Percentiles rank a stretch among this genome's conserved stretches.
phyloP scores from a whole-genome alignment of 2,329 filamentous ascomycete species.

The Sporothrix brasiliensis region DNA sequence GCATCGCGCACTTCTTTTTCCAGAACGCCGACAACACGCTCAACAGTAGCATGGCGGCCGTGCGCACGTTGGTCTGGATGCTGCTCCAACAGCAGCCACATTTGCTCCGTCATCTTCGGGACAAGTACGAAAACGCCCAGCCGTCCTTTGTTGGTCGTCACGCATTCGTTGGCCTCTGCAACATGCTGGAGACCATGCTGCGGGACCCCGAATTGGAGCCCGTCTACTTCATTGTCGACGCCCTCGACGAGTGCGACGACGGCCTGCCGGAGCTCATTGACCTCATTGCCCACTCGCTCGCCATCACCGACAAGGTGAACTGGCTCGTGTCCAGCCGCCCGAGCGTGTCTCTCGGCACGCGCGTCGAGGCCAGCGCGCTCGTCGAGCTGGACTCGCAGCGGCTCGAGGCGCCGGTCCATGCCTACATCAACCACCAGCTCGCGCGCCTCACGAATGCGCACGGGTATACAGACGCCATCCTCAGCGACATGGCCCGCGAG shows the following conservation, averaged over 20 bases:
- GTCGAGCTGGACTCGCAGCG: slow-evolving; percentile 22
- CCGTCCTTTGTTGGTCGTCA: slow-evolving; percentile 30
- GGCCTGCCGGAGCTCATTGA: slow-evolving; percentile 2
- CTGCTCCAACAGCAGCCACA: slow-evolving; percentile 36
- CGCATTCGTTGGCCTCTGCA: slow-evolving; percentile 12
- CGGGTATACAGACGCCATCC: slow-evolving; percentile 11
- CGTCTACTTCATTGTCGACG: slow-evolving; percentile 26
- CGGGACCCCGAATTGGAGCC: slow-evolving; percentile 11
- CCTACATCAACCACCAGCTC: slow-evolving; percentile 28
- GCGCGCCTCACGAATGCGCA: background rate
- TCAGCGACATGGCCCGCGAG: background rate
- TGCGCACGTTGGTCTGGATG: slow-evolving; percentile 37
- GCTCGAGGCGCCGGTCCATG: slow-evolving; percentile 13
- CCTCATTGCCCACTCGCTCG: slow-evolving; percentile 7
- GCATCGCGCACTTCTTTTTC: slow-evolving; percentile 33
- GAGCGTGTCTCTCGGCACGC: background rate
- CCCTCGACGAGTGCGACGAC: slow-evolving; percentile 23
- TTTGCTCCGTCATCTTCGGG: slow-evolving; percentile 36
- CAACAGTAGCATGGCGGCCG: slow-evolving; percentile 35
- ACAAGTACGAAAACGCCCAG: slow-evolving; percentile 33
- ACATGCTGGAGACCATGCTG: slow-evolving; percentile 7
- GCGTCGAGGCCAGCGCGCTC: background rate
- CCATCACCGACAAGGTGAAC: slow-evolving; percentile 16
- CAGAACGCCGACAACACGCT: slow-evolving; percentile 34
- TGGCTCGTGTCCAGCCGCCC: slow-evolving; percentile 27